Conservation (phyloP, 2,329 filamentous ascomycete genomes). For the Clathrospora elynae region DNA sequence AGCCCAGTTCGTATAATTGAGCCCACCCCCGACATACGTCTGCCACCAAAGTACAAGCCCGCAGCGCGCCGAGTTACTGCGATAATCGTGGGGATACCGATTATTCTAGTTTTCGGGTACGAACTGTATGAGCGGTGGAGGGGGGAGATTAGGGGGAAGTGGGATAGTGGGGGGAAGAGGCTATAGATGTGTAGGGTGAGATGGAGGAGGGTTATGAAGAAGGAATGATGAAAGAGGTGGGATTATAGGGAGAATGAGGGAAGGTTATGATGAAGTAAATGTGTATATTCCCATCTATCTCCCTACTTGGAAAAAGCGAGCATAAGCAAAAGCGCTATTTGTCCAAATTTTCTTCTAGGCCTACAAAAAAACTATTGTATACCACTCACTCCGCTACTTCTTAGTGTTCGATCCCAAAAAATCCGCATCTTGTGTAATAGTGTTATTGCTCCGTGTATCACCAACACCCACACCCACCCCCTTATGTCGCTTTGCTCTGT, state of each 20-base stretch:
- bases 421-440: too few species aligned
- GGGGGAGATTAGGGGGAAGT: slow-evolving; percentile 23
- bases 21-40: slow-evolving; percentile 23
- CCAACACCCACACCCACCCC: too few species aligned
- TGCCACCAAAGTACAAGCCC: slow-evolving; percentile 42
- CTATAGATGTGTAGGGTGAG: slow-evolving; percentile 2
- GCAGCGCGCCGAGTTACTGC: slow-evolving; percentile 38
- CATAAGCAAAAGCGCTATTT: too few species aligned
- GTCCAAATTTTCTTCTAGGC: too few species aligned
- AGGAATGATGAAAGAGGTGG: neutral
- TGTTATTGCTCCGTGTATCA: too few species aligned
- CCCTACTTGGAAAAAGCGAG: too few species aligned
- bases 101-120: slow-evolving; percentile 42
- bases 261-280: neutral
- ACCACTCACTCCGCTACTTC: neutral
- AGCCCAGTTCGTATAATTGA: slow-evolving; percentile 24
- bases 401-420: neutral
- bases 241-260: neutral
- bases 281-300: neutral
- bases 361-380: neutral
- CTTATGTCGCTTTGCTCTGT: too few species aligned
- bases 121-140: slow-evolving; percentile 39
- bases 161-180: slow-evolving; percentile 9
- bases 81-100: slow-evolving; percentile 44
- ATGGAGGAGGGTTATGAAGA: neutral